Evolutionary conservation across 345 rosid species (phyloP), one percentile per base, ranked within the genome.

Genomic region (Litchi chinensis): DNA sequence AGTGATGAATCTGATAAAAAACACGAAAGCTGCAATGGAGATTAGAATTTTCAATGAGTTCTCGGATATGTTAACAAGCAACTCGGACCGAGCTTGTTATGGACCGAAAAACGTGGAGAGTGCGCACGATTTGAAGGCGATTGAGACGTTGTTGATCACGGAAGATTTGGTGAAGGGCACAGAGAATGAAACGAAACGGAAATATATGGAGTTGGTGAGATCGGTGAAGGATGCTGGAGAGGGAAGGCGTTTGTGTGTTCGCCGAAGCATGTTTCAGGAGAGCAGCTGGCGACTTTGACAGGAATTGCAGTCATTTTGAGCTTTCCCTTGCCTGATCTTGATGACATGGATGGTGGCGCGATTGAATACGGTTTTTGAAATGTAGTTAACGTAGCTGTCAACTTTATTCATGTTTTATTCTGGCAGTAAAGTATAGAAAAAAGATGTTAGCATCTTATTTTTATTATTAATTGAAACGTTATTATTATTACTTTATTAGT

Each of bases 241-340:
- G 80, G 83, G 65, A 77, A 77, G 19, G 80, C 56, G 8, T 15
- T 72, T 7, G 44, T 72, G 4, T 66, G 40, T 43, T 81, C 77
- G 10, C 57, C 70, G 8, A 46, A 37, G 70, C 76, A 76, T 57
- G 65, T 72, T 18, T 71, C 63, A 0, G 80, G 80, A 10, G 70
- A 77, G 60, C 52, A 76, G 46, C 39, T 72, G 77, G 10, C 67
- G 15, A 64, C 41, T 44, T 63, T 59, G n/a, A 74, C 77, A 13
- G 41, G 77, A 3, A 43, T 74, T 62, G 68, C 77, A 3, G 68
- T 68, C 2, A 41, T 44, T 41, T 41, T 74, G 37, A 41, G 77
- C 37, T 74, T 74, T 60, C 68, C 77, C 1, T 41, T 74, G 66
- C 77, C 68, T 40, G 19, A 43, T 41, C 68, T 74, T 15, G 68